These are phyloP conservation scores for Septoria linicola DNA, from an alignment of 2,329 filamentous ascomycete genomes.

Conservation along the genomic window DNA sequence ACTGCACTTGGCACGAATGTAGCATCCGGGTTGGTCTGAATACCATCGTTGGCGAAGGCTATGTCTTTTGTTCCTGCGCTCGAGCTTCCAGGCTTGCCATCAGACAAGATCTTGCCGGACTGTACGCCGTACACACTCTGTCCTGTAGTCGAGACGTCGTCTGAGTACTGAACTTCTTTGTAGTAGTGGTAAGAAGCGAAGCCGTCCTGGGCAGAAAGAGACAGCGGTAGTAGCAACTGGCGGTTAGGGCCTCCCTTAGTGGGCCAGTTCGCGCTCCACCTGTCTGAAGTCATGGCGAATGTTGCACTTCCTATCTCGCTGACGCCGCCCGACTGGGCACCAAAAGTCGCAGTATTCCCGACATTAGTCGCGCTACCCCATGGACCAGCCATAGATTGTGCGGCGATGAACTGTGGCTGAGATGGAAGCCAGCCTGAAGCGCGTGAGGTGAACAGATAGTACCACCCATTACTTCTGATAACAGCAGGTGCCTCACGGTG, in stretches of 20 bases:
- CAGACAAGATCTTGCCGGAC: slow-evolving; percentile 23
- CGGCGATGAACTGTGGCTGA: slow-evolving; percentile 20
- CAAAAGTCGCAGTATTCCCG: slow-evolving; percentile 24
- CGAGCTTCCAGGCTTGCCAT: slow-evolving; percentile 18
- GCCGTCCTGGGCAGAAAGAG: slow-evolving; percentile 10
- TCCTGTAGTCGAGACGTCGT: slow-evolving; percentile 18
- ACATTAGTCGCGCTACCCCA: slow-evolving; percentile 23
- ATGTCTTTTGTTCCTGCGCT: slow-evolving; percentile 17
- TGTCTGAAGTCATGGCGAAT: slow-evolving; percentile 22
- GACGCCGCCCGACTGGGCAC: slow-evolving; percentile 25
- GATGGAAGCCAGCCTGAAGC: slow-evolving; percentile 29
- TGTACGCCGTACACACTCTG: slow-evolving; percentile 27
- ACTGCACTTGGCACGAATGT: slow-evolving; percentile 22
- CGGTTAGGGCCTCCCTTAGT: slow-evolving; percentile 20
- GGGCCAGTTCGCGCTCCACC: slow-evolving; percentile 26
- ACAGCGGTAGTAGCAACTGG: slow-evolving; percentile 25
- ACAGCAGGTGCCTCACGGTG: slow-evolving; percentile 26
- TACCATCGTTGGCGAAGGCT: slow-evolving; percentile 22
- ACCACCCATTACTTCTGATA: slow-evolving; percentile 18
- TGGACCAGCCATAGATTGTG: slow-evolving; percentile 18
- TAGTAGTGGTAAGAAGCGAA: slow-evolving; percentile 26
- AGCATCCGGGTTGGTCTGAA: slow-evolving; percentile 12
- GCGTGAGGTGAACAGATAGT: slow-evolving; percentile 26
- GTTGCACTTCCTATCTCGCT: slow-evolving; percentile 11
- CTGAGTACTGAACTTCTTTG: slow-evolving; percentile 20